These are phyloP conservation scores for Calonectria pauciramosa DNA, from an alignment of 2,329 filamentous ascomycete genomes.

Conservation along the genomic window DNA sequence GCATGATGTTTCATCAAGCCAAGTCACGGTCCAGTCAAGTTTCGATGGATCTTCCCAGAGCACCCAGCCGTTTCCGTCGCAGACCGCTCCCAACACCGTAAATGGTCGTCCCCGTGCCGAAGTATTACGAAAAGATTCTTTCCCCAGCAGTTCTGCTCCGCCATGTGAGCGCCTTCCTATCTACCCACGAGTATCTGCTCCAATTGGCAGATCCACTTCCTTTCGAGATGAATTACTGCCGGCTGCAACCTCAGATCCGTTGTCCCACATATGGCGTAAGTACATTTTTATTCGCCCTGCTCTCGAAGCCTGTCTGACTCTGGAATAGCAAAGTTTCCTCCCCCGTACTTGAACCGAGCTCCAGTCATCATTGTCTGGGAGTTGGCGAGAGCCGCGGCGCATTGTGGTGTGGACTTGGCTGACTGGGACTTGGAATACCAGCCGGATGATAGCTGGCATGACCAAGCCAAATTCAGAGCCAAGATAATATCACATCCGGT, in stretches of 20 bases:
- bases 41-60: background rate
- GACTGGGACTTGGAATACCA: slow-evolving; percentile 54
- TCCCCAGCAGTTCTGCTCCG: slow-evolving; percentile 1
- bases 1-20: slow-evolving; percentile 44
- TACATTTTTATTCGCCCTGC: slow-evolving; percentile 9
- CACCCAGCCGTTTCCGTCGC: background rate
- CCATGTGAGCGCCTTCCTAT: slow-evolving; percentile 39
- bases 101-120: background rate
- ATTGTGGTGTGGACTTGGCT: slow-evolving; percentile 59
- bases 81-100: background rate
- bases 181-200: slow-evolving; percentile 25
- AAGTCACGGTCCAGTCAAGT: slow-evolving; percentile 47
- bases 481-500: slow-evolving; percentile 54
- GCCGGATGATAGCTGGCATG: slow-evolving; percentile 52
- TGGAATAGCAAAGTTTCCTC: slow-evolving; percentile 55
- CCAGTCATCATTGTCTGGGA: slow-evolving; percentile 68
- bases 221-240: background rate
- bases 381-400: slow-evolving; percentile 60
- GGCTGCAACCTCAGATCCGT: slow-evolving; percentile 38
- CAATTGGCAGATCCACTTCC: background rate
- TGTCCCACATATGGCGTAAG: slow-evolving; percentile 58
- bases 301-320: slow-evolving; percentile 1
- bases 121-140: no score
- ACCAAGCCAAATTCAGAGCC: slow-evolving; percentile 60
- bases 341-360: slow-evolving; percentile 54